These are phyloP conservation scores for Phytopythium oedochilum DNA, from an alignment of 352 stramenopile species.

Conservation along the genomic window DNA sequence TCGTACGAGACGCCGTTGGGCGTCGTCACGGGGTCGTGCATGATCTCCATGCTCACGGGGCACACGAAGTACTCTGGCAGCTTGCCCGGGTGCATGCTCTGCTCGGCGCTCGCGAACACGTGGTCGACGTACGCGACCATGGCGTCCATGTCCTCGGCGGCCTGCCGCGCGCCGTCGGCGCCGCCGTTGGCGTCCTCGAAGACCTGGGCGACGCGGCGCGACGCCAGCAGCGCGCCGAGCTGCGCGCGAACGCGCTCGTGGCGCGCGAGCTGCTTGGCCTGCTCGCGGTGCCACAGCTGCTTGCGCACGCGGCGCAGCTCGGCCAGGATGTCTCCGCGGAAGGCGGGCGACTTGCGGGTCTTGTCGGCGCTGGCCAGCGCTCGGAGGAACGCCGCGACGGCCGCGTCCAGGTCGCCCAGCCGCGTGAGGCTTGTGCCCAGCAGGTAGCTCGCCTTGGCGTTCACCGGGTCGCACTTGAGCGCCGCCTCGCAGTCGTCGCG, in stretches of 20 bases:
- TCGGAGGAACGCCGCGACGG: slow-evolving; percentile 45
- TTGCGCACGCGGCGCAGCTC: slow-evolving; percentile 66
- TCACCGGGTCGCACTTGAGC: slow-evolving; percentile 50
- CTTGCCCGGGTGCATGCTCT: slow-evolving; percentile 39
- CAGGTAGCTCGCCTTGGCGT: slow-evolving; percentile 77
- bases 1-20: slow-evolving; percentile 82
- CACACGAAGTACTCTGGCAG: slow-evolving; percentile 79
- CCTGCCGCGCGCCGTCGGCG: neutral
- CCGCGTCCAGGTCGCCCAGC: slow-evolving; percentile 37
- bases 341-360: slow-evolving; percentile 45
- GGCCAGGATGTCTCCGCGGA: slow-evolving; percentile 51
- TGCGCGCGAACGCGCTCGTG: slow-evolving; percentile 41
- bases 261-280: slow-evolving; percentile 28
- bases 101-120: slow-evolving; percentile 38
- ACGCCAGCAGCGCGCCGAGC: slow-evolving; percentile 31
- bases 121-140: slow-evolving; percentile 65
- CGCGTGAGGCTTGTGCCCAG: slow-evolving; percentile 57
- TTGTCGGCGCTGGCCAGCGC: slow-evolving; percentile 50
- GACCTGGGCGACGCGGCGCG: slow-evolving; percentile 16
- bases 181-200: slow-evolving; percentile 10
- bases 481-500: slow-evolving; percentile 59
- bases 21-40: slow-evolving; percentile 70
- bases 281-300: slow-evolving; percentile 46
- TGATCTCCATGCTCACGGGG: slow-evolving; percentile 83
- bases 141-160: slow-evolving; percentile 27